Percentiles rank a stretch among this genome's conserved stretches.
Conservation (phyloP, 345 rosid genomes). For the Populus pruinosa region DNA sequence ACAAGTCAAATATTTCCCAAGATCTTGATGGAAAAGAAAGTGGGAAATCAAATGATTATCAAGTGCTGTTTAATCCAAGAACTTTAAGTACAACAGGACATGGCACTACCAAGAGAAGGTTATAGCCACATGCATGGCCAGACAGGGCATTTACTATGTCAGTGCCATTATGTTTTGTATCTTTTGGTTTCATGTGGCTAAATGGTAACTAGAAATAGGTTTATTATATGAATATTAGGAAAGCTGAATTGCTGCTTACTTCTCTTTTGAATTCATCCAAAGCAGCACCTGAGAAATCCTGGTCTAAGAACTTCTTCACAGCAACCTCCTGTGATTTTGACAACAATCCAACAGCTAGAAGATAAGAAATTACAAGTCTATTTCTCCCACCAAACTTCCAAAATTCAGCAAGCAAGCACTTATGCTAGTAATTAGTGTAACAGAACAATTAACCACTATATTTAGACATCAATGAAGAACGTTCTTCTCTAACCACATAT, state of each 20-base stretch:
- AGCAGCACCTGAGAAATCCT: slow-evolving; percentile 98
- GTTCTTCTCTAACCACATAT: background rate
- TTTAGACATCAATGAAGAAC: background rate
- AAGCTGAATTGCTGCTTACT: slow-evolving; percentile 51
- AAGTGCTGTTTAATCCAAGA: background rate
- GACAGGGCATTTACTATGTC: background rate
- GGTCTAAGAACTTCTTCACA: slow-evolving; percentile 98
- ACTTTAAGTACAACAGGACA: background rate
- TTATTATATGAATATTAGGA: slow-evolving; percentile 5
- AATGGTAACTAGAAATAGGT: background rate
- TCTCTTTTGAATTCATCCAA: slow-evolving; percentile 95
- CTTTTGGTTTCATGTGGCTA: background rate
- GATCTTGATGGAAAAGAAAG: background rate
- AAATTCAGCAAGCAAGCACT: background rate
- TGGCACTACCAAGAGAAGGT: background rate
- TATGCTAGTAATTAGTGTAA: background rate
- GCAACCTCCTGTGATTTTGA: slow-evolving; percentile 82
- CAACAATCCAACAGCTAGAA: slow-evolving; percentile 29
- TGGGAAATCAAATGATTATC: background rate
- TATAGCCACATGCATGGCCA: background rate
- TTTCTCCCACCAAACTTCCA: background rate
- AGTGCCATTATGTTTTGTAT: background rate
- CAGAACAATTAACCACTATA: background rate
- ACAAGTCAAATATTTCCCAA: background rate
- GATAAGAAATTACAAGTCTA: background rate